Conservation (phyloP, 495 filamentous ascomycete genomes). For the Parathielavia hyrcaniae region DNA sequence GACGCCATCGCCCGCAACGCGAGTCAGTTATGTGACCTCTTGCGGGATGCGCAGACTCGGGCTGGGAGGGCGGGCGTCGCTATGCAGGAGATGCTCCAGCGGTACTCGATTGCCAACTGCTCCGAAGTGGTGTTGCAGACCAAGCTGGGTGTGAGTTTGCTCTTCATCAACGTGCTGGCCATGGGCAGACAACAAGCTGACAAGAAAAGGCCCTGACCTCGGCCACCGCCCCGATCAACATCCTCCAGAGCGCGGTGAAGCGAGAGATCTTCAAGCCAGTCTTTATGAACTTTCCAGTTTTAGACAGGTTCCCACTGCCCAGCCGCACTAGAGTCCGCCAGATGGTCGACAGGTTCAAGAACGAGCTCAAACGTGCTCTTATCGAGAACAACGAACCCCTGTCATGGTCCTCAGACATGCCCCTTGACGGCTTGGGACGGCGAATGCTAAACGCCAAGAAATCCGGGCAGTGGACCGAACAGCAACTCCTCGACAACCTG, state of each 20-base stretch:
- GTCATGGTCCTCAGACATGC: not conserved
- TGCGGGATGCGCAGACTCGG: conserved; percentile 11
- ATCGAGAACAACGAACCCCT: not conserved
- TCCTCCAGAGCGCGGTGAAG: conserved; percentile 30
- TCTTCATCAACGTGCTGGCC: not conserved
- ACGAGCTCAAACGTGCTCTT: conserved; percentile 13
- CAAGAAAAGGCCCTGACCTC: conserved; percentile 10
- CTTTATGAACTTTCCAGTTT: conserved; percentile 35
- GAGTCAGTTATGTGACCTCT: conserved; percentile 2
- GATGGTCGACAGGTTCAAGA: conserved; percentile 13
- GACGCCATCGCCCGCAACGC: conserved; percentile 11
- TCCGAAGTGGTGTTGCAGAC: conserved; percentile 20
- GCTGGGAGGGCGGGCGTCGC: conserved; percentile 10
- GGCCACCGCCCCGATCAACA: conserved; percentile 26
- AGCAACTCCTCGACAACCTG: conserved; percentile 35
- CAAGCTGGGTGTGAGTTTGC: conserved; percentile 11
- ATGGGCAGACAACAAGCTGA: not conserved
- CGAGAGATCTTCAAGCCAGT: conserved; percentile 37
- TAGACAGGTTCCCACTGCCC: conserved; percentile 30
- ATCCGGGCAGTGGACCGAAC: conserved; percentile 14
- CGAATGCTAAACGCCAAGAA: conserved; percentile 15
- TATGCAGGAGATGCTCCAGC: conserved; percentile 19
- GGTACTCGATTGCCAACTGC: conserved; percentile 21
- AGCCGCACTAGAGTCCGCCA: conserved; percentile 19
- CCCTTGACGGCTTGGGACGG: conserved; percentile 9